These are phyloP conservation scores for Cercophora sp. DNA, from an alignment of 495 filamentous ascomycete species.

Conservation along the genomic window DNA sequence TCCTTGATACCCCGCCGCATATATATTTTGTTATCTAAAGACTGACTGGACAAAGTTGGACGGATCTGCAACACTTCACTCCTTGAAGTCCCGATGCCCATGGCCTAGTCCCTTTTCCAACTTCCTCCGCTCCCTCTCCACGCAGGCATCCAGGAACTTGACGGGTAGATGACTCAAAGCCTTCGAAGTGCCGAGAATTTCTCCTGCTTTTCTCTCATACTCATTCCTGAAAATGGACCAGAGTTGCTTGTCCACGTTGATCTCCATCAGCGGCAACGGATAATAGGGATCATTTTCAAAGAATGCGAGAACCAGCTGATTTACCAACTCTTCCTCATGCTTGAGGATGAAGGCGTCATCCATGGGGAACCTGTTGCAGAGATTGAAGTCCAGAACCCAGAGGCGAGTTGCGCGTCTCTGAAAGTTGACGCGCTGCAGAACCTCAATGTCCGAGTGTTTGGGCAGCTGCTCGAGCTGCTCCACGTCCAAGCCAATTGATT, in stretches of 20 bases:
- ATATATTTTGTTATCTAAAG: not conserved
- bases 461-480: not conserved
- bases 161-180: not conserved
- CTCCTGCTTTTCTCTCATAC: conserved; percentile 6
- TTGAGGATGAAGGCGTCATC: conserved; percentile 2
- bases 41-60: not conserved
- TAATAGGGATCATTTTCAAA: conserved; percentile 20
- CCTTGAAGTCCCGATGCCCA: conserved; percentile 9
- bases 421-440: conserved; percentile 5
- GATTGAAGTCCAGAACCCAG: conserved; percentile 18
- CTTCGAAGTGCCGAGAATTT: not conserved
- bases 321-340: conserved; percentile 1
- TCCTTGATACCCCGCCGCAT: too few relatives aligned
- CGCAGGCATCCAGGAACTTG: conserved; percentile 13
- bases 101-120: conserved; percentile 9
- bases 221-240: conserved; percentile 7
- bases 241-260: not conserved
- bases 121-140: conserved; percentile 14
- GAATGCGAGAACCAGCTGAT: conserved; percentile 14
- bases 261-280: conserved; percentile 12
- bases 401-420: not conserved
- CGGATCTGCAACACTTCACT: not conserved
- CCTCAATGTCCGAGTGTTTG: conserved; percentile 11
- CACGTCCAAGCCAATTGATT: not conserved
- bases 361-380: conserved; percentile 9